Base-by-base conservation (phyloP, 2,329 filamentous ascomycete species). In the Beauveria scarabaeidicola region DNA sequence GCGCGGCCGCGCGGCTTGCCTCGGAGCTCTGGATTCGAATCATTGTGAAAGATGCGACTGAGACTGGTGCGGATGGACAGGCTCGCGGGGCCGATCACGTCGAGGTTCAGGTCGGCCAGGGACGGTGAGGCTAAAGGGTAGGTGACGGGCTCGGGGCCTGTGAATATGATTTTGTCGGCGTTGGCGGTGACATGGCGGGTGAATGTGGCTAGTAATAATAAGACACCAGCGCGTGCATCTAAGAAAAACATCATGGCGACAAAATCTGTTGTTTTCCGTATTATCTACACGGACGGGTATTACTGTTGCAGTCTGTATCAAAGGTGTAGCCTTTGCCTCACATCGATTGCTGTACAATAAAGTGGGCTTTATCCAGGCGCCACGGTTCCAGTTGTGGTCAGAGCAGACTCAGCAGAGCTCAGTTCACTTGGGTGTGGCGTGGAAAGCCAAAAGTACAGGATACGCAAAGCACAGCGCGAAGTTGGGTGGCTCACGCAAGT, bases 161-260 rank as follows among this genome's bases (percentile, higher is more conserved):
- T 77, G 76, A 99, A 97, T 68, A 97, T 90, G 66, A 83, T 80
- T 75, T 99, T 99, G 72, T 97, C 94, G 59, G 89, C 88, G 72
- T 99, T 97, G 71, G 88, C 91, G 23, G 64, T 38, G 38, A 59
- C 66, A 13, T 63, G 57, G 32, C 52, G 15, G 19, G 63, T 17
- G 44, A 63, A 36, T 13, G 58, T 36, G 48, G 65, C n/a, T 41
- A 70, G 40, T 60, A 55, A 21, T 6, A 53, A 3, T 3, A 59
- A 2, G 13, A 47, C 8, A 9, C 25, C 5, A 13, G 40, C n/a
- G 9, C 25, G 9, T 9, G 19, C 17, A 17, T 10, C 17, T 52
- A 5, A 23, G 13, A 23, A 25, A 8, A 36, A 19, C 17, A 23
- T 43, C 38, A 52, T 58, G n/a, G 11, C 40, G 46, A 2, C 17